A percentile compares a stretch with the other conserved stretches of the same genome.
Evolutionary conservation across 2,329 filamentous ascomycete species (phyloP).

Genomic region (Diaporthe batatas): DNA sequence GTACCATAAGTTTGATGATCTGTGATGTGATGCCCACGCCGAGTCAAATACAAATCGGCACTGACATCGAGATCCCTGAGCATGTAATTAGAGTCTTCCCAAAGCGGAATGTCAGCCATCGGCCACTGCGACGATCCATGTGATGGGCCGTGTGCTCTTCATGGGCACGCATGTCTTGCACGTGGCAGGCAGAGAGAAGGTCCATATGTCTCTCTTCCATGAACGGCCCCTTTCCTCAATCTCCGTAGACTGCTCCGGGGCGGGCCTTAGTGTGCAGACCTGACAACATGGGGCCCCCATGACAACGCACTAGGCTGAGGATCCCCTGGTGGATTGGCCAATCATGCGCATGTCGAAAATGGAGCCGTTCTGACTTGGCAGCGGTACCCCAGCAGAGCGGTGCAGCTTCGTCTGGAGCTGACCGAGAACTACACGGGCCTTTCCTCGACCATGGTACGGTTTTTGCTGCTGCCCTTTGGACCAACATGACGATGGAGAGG

Average conservation of each 20-base stretch:
- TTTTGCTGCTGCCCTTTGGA: neutral
- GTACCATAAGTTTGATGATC: constrained; percentile 14
- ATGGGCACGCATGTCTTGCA: constrained; percentile 2
- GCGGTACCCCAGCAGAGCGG: constrained; percentile 18
- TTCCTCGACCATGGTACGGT: constrained; percentile 11
- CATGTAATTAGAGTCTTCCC: constrained; percentile 16
- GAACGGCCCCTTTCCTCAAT: constrained; percentile 12
- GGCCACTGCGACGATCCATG: constrained; percentile 6
- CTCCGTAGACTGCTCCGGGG: constrained; percentile 21
- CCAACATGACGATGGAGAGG: constrained; percentile 32
- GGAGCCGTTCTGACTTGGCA: constrained; percentile 34
- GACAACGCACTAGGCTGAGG: constrained; percentile 2
- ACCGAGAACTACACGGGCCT: constrained; percentile 23
- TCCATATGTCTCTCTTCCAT: neutral
- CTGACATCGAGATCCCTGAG: constrained; percentile 18
- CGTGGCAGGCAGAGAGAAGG: neutral
- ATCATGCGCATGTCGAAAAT: neutral
- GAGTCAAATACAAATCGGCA: neutral
- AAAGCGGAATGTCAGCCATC: constrained; percentile 7
- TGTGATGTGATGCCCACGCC: neutral
- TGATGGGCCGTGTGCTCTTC: neutral
- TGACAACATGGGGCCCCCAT: constrained; percentile 8
- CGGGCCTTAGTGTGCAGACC: neutral
- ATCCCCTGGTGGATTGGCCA: constrained; percentile 13
- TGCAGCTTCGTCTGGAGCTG: neutral